Evolutionary conservation across 208 protist genomes (phyloP), one percentile per base, ranked within the genome.

Genomic region (Crithidia brevicula): DNA sequence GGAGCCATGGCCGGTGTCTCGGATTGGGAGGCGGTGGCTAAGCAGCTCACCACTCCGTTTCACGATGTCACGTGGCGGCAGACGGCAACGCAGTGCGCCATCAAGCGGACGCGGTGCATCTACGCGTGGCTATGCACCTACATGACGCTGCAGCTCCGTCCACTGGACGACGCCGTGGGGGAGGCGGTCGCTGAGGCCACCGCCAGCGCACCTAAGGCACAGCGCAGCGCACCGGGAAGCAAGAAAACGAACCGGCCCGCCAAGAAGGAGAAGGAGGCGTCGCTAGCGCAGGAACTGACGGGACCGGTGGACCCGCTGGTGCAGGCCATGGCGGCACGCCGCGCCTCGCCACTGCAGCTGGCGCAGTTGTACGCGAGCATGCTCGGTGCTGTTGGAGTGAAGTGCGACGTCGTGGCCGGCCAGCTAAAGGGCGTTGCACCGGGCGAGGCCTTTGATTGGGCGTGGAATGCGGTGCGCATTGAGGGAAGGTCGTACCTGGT

Each of bases 51-150:
- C 2, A 51, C 49, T 11, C 88, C 90, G 5, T 96, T 81, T 56
- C 58, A 66, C 53, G 47, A 25, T 15, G 52, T 78, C 5, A 89
- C 81, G 15, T 94, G 89, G 87, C 72, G 88, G 36, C 91, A 94
- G 68, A 82, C 80, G 15, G 54, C 33, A 3, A 58, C 65, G 53
- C 82, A 91, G 68, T 89, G 86, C 34, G 36, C 73, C 36, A 66
- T 89, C 16, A 90, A 85, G 62, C 85, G 82, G 59, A 79, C 81
- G 10, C 77, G 88, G 5, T 77, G 65, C 34, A 3, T 94, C 28
- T 96, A 92, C 56, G 42, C 25, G 57, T 96, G 88, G 88, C 68
- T 96, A 1, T 86, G 83, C 63, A 45, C 60, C 3, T 52, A 94
- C 60, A 59, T 96, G 33, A 54, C 59, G 6, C 45, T 85, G 54